Conservation (phyloP, 768 basidiomycete species). For the Infundibulicybe gibba region DNA sequence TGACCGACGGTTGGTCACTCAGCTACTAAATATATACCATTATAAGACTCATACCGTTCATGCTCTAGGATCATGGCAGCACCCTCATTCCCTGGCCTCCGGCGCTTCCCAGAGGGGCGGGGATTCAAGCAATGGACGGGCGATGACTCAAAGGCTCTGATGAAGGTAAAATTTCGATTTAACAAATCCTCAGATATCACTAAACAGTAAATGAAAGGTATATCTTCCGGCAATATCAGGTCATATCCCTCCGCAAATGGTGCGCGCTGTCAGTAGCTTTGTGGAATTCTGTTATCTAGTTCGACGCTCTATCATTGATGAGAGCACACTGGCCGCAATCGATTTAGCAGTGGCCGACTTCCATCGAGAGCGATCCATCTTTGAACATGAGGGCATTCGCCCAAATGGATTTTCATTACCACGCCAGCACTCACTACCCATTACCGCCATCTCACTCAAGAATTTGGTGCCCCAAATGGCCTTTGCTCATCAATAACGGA, state of each 20-base stretch:
- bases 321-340: conserved; percentile 8
- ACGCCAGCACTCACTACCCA: conserved; percentile 26
- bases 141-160: conserved; percentile 19
- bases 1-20: conserved; percentile 17
- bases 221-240: conserved; percentile 16
- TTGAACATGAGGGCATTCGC: conserved; percentile 6
- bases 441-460: conserved; percentile 9
- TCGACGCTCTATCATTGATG: conserved; percentile 4
- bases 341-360: conserved; percentile 5
- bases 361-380: conserved; percentile 11
- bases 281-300: conserved; percentile 21
- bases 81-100: conserved; percentile 5
- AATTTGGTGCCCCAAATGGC: conserved; percentile 29
- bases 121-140: conserved; percentile 16
- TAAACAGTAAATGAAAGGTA: no score
- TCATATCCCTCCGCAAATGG: conserved; percentile 13
- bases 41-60: neutral
- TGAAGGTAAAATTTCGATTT: conserved; percentile 14
- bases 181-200: no score
- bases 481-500: conserved; percentile 32
- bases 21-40: neutral
- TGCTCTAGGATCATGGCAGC: conserved; percentile 3
- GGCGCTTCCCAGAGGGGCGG: conserved; percentile 18
- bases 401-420: conserved; percentile 20
- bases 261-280: conserved; percentile 13